Evolutionary conservation across 2,329 filamentous ascomycete genomes (phyloP).

Genomic region (Fusarium metavorans): DNA sequence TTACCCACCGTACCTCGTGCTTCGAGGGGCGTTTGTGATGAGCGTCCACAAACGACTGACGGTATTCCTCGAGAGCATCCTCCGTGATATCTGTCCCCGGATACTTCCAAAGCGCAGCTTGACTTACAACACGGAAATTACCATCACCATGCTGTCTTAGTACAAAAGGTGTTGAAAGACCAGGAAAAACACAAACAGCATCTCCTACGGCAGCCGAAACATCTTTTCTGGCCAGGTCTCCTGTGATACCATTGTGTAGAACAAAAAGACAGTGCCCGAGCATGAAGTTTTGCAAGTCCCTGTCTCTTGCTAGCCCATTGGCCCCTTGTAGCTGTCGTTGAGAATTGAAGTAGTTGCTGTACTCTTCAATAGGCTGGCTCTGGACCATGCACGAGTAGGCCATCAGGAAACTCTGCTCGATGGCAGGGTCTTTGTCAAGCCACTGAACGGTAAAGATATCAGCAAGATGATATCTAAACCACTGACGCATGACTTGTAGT

Average conservation of each 20-base stretch:
- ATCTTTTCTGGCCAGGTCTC: neutral
- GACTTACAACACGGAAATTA: neutral
- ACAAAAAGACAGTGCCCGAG: slow-evolving; percentile 11
- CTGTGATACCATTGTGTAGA: neutral
- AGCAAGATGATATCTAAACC: slow-evolving; percentile 3
- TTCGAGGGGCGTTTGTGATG: neutral
- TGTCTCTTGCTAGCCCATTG: neutral
- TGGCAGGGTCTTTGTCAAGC: neutral
- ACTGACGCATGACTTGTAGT: slow-evolving; percentile 1
- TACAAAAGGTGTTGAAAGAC: neutral
- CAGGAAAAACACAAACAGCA: slow-evolving; percentile 2
- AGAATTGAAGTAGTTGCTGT: neutral
- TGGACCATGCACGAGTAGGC: slow-evolving; percentile 22
- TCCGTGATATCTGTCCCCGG: neutral
- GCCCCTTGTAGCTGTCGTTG: neutral
- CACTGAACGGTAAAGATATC: slow-evolving; percentile 8
- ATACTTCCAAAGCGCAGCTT: neutral
- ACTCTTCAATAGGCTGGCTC: neutral
- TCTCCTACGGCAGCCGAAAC: neutral
- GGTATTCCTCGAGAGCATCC: neutral
- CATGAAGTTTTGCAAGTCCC: neutral
- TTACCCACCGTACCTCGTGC: neutral
- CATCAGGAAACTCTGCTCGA: slow-evolving; percentile 3
- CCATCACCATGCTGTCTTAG: neutral
- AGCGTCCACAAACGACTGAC: neutral